phyloP scores from a whole-genome alignment of 139 green algal genomes.

The Asterochloris sp. region DNA sequence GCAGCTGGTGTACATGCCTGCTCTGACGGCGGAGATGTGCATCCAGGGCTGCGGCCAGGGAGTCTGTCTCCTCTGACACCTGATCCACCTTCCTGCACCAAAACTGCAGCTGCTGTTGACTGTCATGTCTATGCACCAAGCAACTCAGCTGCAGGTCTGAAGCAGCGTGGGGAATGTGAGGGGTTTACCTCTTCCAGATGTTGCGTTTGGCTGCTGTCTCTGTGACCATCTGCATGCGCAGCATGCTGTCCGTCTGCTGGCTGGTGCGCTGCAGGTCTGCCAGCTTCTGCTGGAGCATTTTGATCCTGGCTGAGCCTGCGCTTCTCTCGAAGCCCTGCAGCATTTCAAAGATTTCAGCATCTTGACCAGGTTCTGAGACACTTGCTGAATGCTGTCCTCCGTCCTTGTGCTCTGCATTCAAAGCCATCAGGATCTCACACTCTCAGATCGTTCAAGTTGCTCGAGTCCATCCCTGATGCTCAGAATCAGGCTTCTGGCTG shows the following conservation, averaged over 20 bases:
- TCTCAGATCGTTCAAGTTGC: slow-evolving; percentile 48
- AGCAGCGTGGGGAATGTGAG: neutral
- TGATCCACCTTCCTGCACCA: slow-evolving; percentile 77
- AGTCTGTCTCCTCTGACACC: slow-evolving; percentile 71
- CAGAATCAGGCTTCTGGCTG: slow-evolving; percentile 58
- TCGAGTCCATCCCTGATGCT: slow-evolving; percentile 61
- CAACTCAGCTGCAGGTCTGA: neutral
- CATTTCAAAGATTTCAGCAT: neutral
- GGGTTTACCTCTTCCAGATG: slow-evolving; percentile 65
- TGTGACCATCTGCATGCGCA: slow-evolving; percentile 77
- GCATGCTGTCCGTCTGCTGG: slow-evolving; percentile 71
- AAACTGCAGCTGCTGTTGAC: neutral
- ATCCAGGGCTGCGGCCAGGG: slow-evolving; percentile 42
- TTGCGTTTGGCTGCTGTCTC: slow-evolving; percentile 55
- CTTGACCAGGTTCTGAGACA: neutral
- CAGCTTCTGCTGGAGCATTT: slow-evolving; percentile 46
- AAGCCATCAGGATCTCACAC: slow-evolving; percentile 24
- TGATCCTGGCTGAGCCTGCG: neutral
- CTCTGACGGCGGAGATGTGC: slow-evolving; percentile 26
- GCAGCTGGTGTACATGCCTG: neutral
- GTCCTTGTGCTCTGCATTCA: neutral
- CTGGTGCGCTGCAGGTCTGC: slow-evolving; percentile 60
- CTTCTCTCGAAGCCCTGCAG: neutral
- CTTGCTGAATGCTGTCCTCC: neutral
- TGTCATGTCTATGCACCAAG: neutral